Conservation (phyloP, 768 basidiomycete species). For the Dendrothele bispora region DNA sequence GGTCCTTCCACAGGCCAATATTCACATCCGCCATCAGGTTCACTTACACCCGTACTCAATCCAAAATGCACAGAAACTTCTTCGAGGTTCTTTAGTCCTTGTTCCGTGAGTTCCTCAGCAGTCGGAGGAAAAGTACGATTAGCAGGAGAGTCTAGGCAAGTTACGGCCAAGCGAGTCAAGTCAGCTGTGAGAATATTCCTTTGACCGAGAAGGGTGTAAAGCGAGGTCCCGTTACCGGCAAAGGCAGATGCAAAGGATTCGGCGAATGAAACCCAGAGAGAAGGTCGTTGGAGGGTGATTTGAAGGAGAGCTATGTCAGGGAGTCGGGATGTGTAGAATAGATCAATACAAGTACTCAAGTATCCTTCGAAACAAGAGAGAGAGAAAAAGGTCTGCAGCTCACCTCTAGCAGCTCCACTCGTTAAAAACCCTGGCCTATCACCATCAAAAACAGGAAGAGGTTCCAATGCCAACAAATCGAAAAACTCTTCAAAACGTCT, state of each 20-base stretch:
- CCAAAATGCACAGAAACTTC: constrained; percentile 23
- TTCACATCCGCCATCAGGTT: constrained; percentile 23
- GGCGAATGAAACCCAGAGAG: constrained; percentile 14
- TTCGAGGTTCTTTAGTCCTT: constrained; percentile 7
- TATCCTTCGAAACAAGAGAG: background rate
- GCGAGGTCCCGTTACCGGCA: constrained; percentile 20
- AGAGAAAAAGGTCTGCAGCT: background rate
- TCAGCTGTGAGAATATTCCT: constrained; percentile 6
- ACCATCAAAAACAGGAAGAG: constrained; percentile 15
- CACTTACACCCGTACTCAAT: constrained; percentile 14
- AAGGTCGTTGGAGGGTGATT: constrained; percentile 16
- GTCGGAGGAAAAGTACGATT: constrained; percentile 5
- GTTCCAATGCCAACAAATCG: constrained; percentile 15
- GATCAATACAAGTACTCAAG: too few relatives aligned
- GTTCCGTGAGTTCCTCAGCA: constrained; percentile 12
- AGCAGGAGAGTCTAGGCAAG: constrained; percentile 21
- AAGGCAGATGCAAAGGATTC: constrained; percentile 14
- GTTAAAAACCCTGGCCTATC: constrained; percentile 18
- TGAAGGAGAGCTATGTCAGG: constrained; percentile 11
- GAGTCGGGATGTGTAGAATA: too few relatives aligned
- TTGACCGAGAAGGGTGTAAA: constrained; percentile 14
- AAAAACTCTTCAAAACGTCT: constrained; percentile 18
- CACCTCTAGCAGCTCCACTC: constrained; percentile 22
- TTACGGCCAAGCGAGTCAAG: constrained; percentile 19
- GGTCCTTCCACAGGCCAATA: constrained; percentile 22